Base-by-base conservation (phyloP, 108 stramenopile species). In the Stephanodiscus minutulus region DNA sequence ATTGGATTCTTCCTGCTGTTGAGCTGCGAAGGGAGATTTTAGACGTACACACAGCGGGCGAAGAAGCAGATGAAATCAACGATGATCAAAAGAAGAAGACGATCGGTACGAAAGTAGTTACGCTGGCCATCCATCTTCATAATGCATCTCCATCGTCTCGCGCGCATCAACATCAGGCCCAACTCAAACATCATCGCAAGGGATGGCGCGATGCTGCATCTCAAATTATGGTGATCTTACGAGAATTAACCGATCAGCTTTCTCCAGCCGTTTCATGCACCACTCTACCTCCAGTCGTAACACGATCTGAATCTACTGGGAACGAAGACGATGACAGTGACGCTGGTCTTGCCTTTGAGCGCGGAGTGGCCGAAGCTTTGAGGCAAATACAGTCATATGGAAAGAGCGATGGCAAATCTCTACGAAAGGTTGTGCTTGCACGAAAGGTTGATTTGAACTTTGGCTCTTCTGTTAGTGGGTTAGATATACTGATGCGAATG, bases 401-500 rank as follows among this genome's bases (percentile, higher is more conserved):
- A 24, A 27, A 68, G 28, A 66, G 20, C 12, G 59, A 68, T 5
- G 41, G 36, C n/a, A 20, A 41, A n/a, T 63, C 54, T 29, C 60
- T 91, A 21, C 50, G 86, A 65, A 91, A 91, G 70, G 93, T 91
- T 0, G 93, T 91, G 5, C 67, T 91, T 31, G 90, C 87, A 35
- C 68, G 93, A 61, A 72, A 83, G 55, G 84, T 87, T 37, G 85
- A 87, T 49, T 67, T 91, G 53, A 72, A 69, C 7, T 72, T 87
- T 47, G 85, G 70, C 11, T 36, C 81, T 4, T 72, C 76, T 8
- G 74, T 85, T 20, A 66, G 55, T 68, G 89, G 83, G 7, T 57
- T 95, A n/a, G 86, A 90, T 60, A 65, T 91, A 41, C 67, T 95
- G 44, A 80, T 81, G 61, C 79, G 70, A 58, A 80, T 91, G 84